Evolutionary conservation across 768 basidiomycete genomes (phyloP).

Genomic region (Russula vinacea): DNA sequence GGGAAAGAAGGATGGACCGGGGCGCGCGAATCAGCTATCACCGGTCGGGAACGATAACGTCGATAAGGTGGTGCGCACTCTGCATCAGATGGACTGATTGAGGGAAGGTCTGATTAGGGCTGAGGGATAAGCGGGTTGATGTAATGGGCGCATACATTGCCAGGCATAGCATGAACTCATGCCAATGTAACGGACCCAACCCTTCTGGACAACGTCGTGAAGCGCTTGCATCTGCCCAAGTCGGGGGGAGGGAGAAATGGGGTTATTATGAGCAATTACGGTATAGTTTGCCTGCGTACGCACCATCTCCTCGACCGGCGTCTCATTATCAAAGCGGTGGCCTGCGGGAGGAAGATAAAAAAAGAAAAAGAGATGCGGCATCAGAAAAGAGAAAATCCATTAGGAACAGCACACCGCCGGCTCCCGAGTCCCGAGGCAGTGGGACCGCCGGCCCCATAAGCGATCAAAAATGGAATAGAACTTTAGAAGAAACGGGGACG

Average conservation of each 20-base stretch:
- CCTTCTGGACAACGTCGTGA: slow-evolving; percentile 44
- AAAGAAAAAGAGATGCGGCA: not conserved
- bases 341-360: slow-evolving; percentile 21
- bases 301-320: slow-evolving; percentile 43
- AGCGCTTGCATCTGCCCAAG: slow-evolving; percentile 41
- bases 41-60: too few relatives aligned
- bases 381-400: slow-evolving; percentile 2
- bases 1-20: not conserved
- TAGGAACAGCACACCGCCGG: too few relatives aligned
- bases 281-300: not conserved
- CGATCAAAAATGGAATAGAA: not conserved
- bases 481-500: not conserved
- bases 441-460: not conserved
- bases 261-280: not conserved
- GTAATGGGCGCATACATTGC: slow-evolving; percentile 30
- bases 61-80: slow-evolving; percentile 26
- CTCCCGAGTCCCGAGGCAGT: not conserved
- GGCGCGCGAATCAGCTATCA: not conserved
- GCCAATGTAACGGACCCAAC: slow-evolving; percentile 42
- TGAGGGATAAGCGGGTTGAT: not conserved
- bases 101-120: not conserved
- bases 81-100: slow-evolving; percentile 34
- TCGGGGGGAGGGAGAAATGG: not conserved
- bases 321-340: slow-evolving; percentile 44
- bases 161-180: slow-evolving; percentile 37